Percentiles rank a stretch among this genome's conserved stretches.
These are phyloP conservation scores for Lantana camara DNA, from an alignment of 257 asterid genomes.

Conservation along the genomic window DNA sequence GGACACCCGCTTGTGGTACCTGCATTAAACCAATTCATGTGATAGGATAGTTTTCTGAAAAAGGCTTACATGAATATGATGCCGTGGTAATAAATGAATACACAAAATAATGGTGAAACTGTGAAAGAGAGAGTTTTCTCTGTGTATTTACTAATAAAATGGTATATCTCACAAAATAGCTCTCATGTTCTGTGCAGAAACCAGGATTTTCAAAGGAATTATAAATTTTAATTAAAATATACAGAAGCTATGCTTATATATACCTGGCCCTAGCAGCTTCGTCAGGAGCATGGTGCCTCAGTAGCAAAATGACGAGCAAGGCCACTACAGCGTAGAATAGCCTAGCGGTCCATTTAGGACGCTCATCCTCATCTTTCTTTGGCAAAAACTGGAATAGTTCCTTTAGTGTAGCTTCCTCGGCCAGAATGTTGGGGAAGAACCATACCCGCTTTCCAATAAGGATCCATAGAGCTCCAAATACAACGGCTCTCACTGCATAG, in stretches of 20 bases:
- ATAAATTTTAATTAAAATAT: too few species aligned
- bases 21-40: conserved; percentile 29
- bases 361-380: conserved; percentile 67
- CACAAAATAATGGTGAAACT: too few species aligned
- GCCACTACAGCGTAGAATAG: conserved; percentile 59
- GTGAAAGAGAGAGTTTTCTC: too few species aligned
- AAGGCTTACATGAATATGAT: too few species aligned
- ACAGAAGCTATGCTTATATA: not conserved
- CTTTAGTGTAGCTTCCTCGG: conserved; percentile 82
- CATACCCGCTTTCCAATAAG: conserved; percentile 69
- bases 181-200: not conserved
- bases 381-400: conserved; percentile 82
- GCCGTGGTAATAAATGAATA: too few species aligned
- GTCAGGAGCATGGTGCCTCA: conserved; percentile 85
- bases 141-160: not conserved
- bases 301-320: conserved; percentile 46
- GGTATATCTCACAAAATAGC: not conserved
- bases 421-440: conserved; percentile 84
- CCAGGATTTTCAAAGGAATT: too few species aligned
- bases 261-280: conserved; percentile 91
- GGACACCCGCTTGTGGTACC: conserved; percentile 77
- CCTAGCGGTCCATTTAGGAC: conserved; percentile 83
- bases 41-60: too few species aligned
- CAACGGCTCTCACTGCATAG: conserved; percentile 62
- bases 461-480: conserved; percentile 65